Evolutionary conservation across 164 flowering plant genomes (phyloP), one percentile per base, ranked within the genome.

Genomic region (Echeveria elegans): DNA sequence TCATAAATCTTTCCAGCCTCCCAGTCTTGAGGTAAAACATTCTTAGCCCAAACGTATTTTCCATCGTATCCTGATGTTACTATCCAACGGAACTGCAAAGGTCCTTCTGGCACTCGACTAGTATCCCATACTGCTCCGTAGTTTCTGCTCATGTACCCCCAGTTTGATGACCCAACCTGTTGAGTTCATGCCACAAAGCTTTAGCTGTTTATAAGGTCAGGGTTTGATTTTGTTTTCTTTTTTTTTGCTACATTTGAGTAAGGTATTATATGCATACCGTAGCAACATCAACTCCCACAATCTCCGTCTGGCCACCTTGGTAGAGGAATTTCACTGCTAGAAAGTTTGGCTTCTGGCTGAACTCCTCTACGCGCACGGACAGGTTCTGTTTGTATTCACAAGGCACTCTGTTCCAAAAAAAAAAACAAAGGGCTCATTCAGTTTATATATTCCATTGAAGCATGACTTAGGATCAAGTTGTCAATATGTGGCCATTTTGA

Each of bases 271-370:
- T 11, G 7, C 7, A 34, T 40, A 40, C 45, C 45, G 11, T 40
- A 15, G 45, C 45, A 40, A 40, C 78, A 66, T 86, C 88, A 0
- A 83, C 79, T 15, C 26, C 81, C 0, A 78, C 80, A 0, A 93
- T 79, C 64, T 89, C 94, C 1, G 98, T 93, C 64, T 93, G 96
- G 16, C 97, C 98, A 36, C 96, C 98, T 78, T 93, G 98, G 67
- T 80, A 87, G 15, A 90, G 76, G 64, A 93, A 64, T 43, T 82
- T 87, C 38, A 93, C 70, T 18, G 96, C 92, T 34, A 93, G 72
- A 69, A 83, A 81, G 59, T 86, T 36, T 67, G 92, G 89, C 45
- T 40, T 40, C 11, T 40, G 45, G 45, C 45, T 40, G 15, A 0
- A 40, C 11, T 40, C 45, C 45, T 40, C 45, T 7, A 40, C 45